These are phyloP conservation scores for Pseudodiploospora longispora DNA, from an alignment of 2,329 filamentous ascomycete genomes.

Conservation along the genomic window DNA sequence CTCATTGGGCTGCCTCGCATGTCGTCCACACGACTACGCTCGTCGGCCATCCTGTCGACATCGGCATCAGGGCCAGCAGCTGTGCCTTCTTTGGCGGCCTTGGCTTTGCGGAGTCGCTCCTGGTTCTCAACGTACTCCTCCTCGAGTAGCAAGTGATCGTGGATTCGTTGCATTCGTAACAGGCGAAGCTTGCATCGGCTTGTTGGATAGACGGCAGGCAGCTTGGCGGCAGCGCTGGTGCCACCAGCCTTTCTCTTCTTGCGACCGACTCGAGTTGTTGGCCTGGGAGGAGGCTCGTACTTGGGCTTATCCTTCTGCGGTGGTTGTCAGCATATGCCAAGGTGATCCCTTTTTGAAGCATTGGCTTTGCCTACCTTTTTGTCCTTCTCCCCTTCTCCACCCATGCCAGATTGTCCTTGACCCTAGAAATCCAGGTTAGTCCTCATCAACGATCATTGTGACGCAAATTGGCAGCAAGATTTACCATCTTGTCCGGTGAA, in stretches of 20 bases:
- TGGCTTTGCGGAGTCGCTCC: constrained; percentile 88
- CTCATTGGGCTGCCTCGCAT: constrained; percentile 99
- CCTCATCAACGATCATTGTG: neutral
- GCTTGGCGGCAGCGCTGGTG: constrained; percentile 88
- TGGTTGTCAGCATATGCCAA: constrained; percentile 12
- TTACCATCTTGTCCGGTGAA: constrained; percentile 27
- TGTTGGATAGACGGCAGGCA: constrained; percentile 88
- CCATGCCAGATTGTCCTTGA: constrained; percentile 82
- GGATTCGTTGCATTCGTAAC: constrained; percentile 95
- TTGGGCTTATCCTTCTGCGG: constrained; percentile 96
- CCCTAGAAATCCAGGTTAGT: constrained; percentile 41
- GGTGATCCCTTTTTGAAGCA: neutral
- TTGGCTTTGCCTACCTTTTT: constrained; percentile 63
- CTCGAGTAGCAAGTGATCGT: constrained; percentile 92
- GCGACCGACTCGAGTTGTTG: constrained; percentile 91
- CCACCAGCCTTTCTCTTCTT: constrained; percentile 97
- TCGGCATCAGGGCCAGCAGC: constrained; percentile 64
- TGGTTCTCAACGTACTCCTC: constrained; percentile 99
- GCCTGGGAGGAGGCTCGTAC: constrained; percentile 96
- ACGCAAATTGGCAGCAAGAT: constrained; percentile 8
- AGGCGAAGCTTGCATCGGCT: constrained; percentile 96
- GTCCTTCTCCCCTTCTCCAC: constrained; percentile 75
- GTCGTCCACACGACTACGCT: constrained; percentile 90
- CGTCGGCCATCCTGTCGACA: constrained; percentile 81
- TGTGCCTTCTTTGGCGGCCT: constrained; percentile 65